Conservation (phyloP, 768 basidiomycete species). For the Pisolithus sp. region DNA sequence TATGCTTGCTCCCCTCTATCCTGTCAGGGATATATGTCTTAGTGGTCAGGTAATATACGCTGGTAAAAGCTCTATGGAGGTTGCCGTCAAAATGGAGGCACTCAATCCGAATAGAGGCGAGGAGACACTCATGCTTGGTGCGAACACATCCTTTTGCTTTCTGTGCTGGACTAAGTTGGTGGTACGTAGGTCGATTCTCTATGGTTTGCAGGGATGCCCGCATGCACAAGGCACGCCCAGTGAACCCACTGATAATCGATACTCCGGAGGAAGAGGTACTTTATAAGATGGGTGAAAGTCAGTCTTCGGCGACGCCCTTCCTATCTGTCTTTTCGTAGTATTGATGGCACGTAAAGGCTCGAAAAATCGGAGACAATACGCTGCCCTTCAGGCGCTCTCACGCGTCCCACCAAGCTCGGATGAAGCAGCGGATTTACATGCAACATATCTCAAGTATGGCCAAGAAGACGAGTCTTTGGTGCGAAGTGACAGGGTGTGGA, state of each 20-base stretch:
- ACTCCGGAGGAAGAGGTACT: constrained; percentile 60
- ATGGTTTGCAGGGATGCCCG: constrained; percentile 78
- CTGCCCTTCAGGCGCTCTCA: constrained; percentile 54
- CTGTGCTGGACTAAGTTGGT: not conserved
- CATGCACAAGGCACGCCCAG: constrained; percentile 55
- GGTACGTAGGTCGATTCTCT: constrained; percentile 67
- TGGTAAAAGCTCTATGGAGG: constrained; percentile 73
- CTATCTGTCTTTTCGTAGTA: not conserved
- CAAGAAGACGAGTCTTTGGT: constrained; percentile 28
- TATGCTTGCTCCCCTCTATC: constrained; percentile 54
- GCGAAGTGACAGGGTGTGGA: constrained; percentile 52
- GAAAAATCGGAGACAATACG: constrained; percentile 49
- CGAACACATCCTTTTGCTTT: constrained; percentile 19
- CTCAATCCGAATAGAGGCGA: constrained; percentile 41
- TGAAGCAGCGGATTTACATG: constrained; percentile 65
- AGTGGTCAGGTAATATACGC: constrained; percentile 80
- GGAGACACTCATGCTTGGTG: constrained; percentile 58
- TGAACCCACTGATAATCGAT: constrained; percentile 55
- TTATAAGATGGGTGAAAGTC: constrained; percentile 63
- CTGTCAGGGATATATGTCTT: constrained; percentile 61
- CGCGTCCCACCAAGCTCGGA: constrained; percentile 67
- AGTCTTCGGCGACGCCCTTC: constrained; percentile 13
- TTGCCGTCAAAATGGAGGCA: constrained; percentile 81
- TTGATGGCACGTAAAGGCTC: constrained; percentile 37
- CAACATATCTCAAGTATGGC: constrained; percentile 58